Evolutionary conservation across 73 alveolate species (phyloP).

Genomic region (Paramecium bursaria): DNA sequence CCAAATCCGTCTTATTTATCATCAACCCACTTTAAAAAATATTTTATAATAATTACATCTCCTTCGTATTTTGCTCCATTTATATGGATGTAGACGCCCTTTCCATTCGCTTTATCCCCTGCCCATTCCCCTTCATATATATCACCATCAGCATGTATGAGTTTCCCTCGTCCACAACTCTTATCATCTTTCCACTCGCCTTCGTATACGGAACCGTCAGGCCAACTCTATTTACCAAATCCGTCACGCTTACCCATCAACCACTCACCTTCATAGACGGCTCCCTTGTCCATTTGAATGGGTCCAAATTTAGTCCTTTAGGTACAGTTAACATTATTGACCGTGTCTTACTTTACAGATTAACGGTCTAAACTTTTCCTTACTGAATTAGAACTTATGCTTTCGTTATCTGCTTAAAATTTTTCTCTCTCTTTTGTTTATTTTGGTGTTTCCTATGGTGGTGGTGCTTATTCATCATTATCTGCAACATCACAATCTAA

Average conservation of each 20-base stretch:
- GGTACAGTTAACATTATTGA: not conserved
- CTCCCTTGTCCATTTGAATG: constrained; percentile 71
- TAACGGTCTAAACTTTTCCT: constrained; percentile 26
- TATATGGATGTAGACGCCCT: constrained; percentile 74
- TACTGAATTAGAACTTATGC: not conserved
- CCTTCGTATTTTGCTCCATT: constrained; percentile 80
- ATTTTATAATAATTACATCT: constrained; percentile 53
- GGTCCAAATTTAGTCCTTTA: constrained; percentile 71
- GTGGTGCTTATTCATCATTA: too few species aligned
- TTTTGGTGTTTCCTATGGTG: not conserved
- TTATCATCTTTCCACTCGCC: constrained; percentile 70
- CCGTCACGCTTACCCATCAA: constrained; percentile 76
- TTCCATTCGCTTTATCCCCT: constrained; percentile 80
- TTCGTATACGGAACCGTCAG: constrained; percentile 79
- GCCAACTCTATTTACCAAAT: constrained; percentile 75
- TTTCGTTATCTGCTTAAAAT: constrained; percentile 29
- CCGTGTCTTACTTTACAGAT: not conserved
- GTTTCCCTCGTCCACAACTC: constrained; percentile 65
- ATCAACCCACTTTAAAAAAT: constrained; percentile 24
- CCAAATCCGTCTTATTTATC: constrained; percentile 78
- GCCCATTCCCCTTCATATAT: constrained; percentile 77
- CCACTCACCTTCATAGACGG: constrained; percentile 74
- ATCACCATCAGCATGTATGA: constrained; percentile 63
- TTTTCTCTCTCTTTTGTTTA: constrained; percentile 33
- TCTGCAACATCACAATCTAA: too few species aligned